Evolutionary conservation across 345 rosid genomes (phyloP).

Genomic region (Dipteronia dyeriana): DNA sequence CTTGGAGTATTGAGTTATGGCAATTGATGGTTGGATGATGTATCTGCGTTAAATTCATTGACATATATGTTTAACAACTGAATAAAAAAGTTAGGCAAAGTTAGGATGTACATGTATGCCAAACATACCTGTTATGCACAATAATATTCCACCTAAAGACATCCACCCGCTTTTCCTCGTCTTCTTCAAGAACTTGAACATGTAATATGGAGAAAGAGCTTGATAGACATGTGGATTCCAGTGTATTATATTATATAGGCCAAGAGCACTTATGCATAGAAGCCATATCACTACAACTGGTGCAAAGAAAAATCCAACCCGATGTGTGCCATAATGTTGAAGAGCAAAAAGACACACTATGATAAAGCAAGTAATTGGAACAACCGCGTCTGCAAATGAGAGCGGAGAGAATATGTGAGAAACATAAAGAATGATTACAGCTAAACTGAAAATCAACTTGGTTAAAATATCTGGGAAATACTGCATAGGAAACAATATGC

Average conservation of each 20-base stretch:
- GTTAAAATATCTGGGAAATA: neutral
- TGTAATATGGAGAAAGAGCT: constrained; percentile 96
- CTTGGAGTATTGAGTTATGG: neutral
- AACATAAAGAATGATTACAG: constrained; percentile 19
- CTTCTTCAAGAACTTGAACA: constrained; percentile 97
- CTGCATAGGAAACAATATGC: neutral
- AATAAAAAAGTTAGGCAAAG: constrained; percentile 8
- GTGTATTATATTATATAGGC: constrained; percentile 79
- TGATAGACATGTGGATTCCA: constrained; percentile 87
- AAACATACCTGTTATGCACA: constrained; percentile 88
- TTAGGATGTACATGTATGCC: neutral
- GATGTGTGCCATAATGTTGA: constrained; percentile 97
- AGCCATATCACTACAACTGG: constrained; percentile 87
- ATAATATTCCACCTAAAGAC: constrained; percentile 95
- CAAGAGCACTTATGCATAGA: constrained; percentile 86
- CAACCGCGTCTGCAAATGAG: constrained; percentile 75
- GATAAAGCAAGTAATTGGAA: constrained; percentile 97
- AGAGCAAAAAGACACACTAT: constrained; percentile 93
- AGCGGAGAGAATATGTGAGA: constrained; percentile 9
- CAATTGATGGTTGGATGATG: neutral
- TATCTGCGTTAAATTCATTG: neutral
- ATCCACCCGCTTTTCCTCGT: constrained; percentile 94
- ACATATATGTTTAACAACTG: neutral
- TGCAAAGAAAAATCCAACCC: constrained; percentile 88
- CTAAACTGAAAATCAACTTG: neutral